Conservation (phyloP, 495 filamentous ascomycete genomes). For the Halenospora varia region DNA sequence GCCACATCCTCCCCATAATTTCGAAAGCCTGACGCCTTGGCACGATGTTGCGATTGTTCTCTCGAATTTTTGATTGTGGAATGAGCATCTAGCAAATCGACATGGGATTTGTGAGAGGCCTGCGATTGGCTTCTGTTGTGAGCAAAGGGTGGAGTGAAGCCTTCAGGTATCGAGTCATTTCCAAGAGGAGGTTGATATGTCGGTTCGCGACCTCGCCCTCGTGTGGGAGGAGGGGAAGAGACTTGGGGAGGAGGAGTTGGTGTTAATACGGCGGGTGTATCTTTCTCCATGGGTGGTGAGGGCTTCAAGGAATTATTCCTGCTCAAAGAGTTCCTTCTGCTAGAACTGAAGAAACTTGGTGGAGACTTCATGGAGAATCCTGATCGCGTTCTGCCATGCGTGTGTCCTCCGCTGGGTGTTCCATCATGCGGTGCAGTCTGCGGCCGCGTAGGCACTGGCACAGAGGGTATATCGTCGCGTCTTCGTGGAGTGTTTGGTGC, state of each 20-base stretch:
- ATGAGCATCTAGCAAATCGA: slow-evolving; percentile 50
- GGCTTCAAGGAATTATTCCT: too few relatives aligned
- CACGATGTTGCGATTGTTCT: slow-evolving; percentile 25
- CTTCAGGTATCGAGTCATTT: neutral
- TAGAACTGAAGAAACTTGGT: slow-evolving; percentile 9
- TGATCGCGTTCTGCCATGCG: slow-evolving; percentile 12
- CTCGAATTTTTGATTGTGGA: slow-evolving; percentile 38
- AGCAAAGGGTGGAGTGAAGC: slow-evolving; percentile 11
- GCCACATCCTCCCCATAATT: slow-evolving; percentile 54
- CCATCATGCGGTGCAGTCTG: slow-evolving; percentile 19
- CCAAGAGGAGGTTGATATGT: neutral
- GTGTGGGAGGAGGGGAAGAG: neutral
- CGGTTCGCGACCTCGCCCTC: neutral
- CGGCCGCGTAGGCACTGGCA: slow-evolving; percentile 1
- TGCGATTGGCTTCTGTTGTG: slow-evolving; percentile 12
- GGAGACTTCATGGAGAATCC: slow-evolving; percentile 21
- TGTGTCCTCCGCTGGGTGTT: slow-evolving; percentile 7
- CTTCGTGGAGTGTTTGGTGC: slow-evolving; percentile 5
- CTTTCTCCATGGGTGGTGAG: too few relatives aligned
- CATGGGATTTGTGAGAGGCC: slow-evolving; percentile 20
- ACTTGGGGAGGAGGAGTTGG: neutral
- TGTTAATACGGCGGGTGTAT: neutral
- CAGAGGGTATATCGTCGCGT: neutral
- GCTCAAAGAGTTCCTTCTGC: slow-evolving; percentile 6
- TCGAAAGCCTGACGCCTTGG: slow-evolving; percentile 40